Percentiles rank a stretch among this genome's conserved stretches.
phyloP scores from a whole-genome alignment of 1,284 basidiomycete species.

The Melampsora abietis-canadensis region DNA sequence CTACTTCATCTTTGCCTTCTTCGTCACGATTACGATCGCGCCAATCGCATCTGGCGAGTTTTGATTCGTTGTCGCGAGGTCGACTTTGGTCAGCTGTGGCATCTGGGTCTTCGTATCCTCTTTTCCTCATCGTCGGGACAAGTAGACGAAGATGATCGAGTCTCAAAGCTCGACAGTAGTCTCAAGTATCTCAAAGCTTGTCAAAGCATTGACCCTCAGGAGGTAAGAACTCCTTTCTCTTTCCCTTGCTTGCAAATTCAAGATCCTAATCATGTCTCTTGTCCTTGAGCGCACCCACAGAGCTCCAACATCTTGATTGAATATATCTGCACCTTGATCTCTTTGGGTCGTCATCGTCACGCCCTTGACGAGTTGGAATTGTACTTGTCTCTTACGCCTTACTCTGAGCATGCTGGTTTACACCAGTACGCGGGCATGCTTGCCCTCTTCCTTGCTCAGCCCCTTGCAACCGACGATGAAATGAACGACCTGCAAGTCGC shows the following conservation, averaged over 20 bases:
- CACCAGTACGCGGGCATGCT: conserved; percentile 35
- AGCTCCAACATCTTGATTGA: conserved; percentile 26
- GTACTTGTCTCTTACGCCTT: conserved; percentile 8
- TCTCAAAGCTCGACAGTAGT: background rate
- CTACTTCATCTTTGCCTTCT: conserved; percentile 28
- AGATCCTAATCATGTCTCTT: background rate
- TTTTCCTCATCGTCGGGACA: too few relatives aligned
- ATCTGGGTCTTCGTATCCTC: conserved; percentile 28
- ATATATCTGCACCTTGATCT: conserved; percentile 10
- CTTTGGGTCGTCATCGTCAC: background rate
- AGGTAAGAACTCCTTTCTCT: background rate
- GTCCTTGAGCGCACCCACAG: background rate
- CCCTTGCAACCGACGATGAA: background rate
- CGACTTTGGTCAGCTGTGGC: conserved; percentile 27
- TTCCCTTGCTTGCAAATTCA: background rate
- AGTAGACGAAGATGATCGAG: too few relatives aligned
- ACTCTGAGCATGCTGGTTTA: conserved; percentile 22
- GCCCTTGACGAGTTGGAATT: conserved; percentile 31
- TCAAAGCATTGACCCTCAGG: conserved; percentile 13
- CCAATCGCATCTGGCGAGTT: conserved; percentile 14
- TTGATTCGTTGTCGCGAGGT: conserved; percentile 29
- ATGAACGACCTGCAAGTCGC: background rate
- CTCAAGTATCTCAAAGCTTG: conserved; percentile 23
- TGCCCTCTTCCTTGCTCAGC: conserved; percentile 1
- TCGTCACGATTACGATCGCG: conserved; percentile 6